These are phyloP conservation scores for Chrysanthemum makinoi DNA, from an alignment of 129 eudicot species.

Conservation along the genomic window DNA sequence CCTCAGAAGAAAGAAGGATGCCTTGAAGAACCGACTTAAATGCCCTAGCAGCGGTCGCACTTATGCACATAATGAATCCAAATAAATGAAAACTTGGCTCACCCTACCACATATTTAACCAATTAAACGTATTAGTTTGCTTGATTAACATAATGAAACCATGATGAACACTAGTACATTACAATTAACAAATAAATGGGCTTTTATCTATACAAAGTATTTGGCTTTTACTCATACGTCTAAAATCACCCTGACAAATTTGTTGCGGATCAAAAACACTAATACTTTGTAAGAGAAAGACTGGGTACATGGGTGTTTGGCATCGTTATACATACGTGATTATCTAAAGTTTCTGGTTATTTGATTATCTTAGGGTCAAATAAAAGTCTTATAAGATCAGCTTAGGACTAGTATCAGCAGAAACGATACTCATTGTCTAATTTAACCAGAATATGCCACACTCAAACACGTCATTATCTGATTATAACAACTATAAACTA, in stretches of 20 bases:
- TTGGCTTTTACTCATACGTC: background rate
- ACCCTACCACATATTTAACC: conserved; percentile 49
- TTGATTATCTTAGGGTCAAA: too few species aligned
- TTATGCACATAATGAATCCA: conserved; percentile 93
- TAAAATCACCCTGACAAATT: background rate
- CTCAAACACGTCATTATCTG: too few species aligned
- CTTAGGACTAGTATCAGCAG: too few species aligned
- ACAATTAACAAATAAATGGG: background rate
- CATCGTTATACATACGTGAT: too few species aligned
- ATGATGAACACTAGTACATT: conserved; percentile 6
- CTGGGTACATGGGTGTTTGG: too few species aligned
- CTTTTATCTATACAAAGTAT: background rate
- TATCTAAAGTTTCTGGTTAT: too few species aligned
- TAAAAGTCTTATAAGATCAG: too few species aligned
- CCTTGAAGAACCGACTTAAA: conserved; percentile 99
- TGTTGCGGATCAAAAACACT: background rate
- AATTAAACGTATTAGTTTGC: background rate
- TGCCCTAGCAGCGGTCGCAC: conserved; percentile 98
- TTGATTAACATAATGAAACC: conserved; percentile 5
- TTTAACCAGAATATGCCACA: too few species aligned
- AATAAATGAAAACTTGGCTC: conserved; percentile 94
- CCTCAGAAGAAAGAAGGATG: conserved; percentile 84
- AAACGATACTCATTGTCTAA: too few species aligned
- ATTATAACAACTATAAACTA: too few species aligned
- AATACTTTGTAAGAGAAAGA: too few species aligned